Conservation (phyloP, 495 filamentous ascomycete species). For the Friedmanniomyces simplex region DNA sequence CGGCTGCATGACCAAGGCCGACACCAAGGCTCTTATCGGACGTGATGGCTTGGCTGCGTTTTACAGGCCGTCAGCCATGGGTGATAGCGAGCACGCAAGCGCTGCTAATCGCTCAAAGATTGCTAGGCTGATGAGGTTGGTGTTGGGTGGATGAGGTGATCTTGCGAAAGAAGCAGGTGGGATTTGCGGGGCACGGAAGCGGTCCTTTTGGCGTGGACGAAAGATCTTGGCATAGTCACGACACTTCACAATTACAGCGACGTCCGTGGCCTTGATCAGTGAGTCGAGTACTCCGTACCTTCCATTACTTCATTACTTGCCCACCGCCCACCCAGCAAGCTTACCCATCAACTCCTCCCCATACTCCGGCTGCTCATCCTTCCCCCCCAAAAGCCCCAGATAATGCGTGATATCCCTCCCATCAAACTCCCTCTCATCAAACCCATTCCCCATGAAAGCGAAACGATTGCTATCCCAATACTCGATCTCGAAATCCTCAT, state of each 20-base stretch:
- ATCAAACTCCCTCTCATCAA: slow-evolving; percentile 30
- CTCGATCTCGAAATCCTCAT: slow-evolving; percentile 36
- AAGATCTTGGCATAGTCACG: background rate
- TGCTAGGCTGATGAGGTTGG: background rate
- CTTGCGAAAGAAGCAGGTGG: too few relatives aligned
- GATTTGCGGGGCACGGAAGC: too few relatives aligned
- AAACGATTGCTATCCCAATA: slow-evolving; percentile 33
- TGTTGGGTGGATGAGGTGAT: background rate
- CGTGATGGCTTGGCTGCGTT: background rate
- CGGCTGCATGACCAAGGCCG: background rate
- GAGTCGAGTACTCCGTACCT: too few relatives aligned
- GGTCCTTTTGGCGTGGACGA: too few relatives aligned
- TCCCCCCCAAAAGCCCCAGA: slow-evolving; percentile 26
- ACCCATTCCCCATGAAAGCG: slow-evolving; percentile 37
- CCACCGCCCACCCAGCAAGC: slow-evolving; percentile 26
- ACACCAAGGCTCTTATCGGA: background rate
- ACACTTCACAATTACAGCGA: too few relatives aligned
- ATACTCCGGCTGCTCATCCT: slow-evolving; percentile 30
- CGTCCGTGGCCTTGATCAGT: too few relatives aligned
- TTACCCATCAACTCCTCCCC: slow-evolving; percentile 25
- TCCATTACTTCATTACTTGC: slow-evolving; percentile 10
- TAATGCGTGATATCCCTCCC: slow-evolving; percentile 34
- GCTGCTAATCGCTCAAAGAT: too few relatives aligned
- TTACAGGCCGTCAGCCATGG: background rate
- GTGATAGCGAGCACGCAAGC: background rate